Base-by-base conservation (phyloP, 2,329 filamentous ascomycete genomes). In the Ramichloridium luteum region DNA sequence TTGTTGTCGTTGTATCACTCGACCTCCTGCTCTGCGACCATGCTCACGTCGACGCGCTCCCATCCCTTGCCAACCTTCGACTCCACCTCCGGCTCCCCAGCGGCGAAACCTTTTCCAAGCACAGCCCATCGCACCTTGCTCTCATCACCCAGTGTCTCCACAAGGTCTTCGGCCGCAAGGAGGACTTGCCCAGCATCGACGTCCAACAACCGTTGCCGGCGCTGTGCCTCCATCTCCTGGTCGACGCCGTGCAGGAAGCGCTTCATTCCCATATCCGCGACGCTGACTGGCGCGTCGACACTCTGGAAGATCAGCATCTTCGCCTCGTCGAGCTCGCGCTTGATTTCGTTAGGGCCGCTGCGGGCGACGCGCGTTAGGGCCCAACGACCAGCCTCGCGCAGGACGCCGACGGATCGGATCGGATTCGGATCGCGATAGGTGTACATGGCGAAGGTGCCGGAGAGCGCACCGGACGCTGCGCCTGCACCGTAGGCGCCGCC, bases 381-480 rank as follows among this genome's bases (percentile, higher is more conserved):
- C 75, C 85, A 94, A 14, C 69, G 64, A 1, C 88, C 90, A 1
- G 84, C 81, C 35, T 79, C 77, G 17, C 70, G 66, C 75, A 94
- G 93, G 38, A 94, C 81, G 34, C 71, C 73, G 43, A 96, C 63
- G 0, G 84, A 88, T 57, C 93, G 94, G 40, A 78, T 67, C 0
- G 90, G 88, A 53, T 96, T 94, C 3, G 90, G 90, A 54, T 98
- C 90, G 31, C 90, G 81, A 67, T 98, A 98, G 27, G 82, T 88
- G 61, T 93, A 94, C 62, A 94, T 92, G 11, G 84, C 84, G 47
- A 98, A 96, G 1, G 93, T 57, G 14, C 86, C 88, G 44, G 83
- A 79, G 5, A 93, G 62, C 0, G 80, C 73, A 14, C 77, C 75
- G 27, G 80, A 78, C 54, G 84, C 88, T 1, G 90, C 88, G 10